phyloP scores from a whole-genome alignment of 164 flowering plant species.

The Protea cynaroides region DNA sequence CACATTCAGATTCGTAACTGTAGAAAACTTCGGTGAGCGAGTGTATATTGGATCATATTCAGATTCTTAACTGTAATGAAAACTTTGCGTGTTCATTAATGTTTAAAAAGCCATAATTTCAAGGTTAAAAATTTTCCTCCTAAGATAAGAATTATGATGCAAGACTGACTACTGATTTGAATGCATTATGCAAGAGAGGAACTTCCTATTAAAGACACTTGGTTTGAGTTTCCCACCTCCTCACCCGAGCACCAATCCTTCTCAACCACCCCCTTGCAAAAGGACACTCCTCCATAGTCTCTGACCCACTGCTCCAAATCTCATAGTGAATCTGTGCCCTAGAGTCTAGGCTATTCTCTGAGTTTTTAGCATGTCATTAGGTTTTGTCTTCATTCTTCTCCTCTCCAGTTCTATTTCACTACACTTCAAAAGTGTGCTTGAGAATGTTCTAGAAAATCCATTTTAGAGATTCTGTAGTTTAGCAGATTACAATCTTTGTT shows the following conservation, averaged over 20 bases:
- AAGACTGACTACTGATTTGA: conserved; percentile 15
- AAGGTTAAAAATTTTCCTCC: neutral
- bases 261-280: conserved; percentile 75
- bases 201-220: conserved; percentile 69
- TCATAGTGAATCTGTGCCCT: conserved; percentile 6
- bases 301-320: conserved; percentile 27
- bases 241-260: conserved; percentile 28
- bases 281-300: conserved; percentile 83
- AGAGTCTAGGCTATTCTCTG: conserved; percentile 5
- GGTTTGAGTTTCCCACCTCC: conserved; percentile 64
- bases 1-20: too few relatives aligned
- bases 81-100: neutral
- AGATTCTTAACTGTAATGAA: too few relatives aligned
- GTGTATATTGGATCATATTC: too few relatives aligned
- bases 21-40: too few relatives aligned
- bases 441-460: conserved; percentile 47
- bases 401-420: conserved; percentile 21
- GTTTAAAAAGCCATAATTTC: neutral
- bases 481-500: too few relatives aligned
- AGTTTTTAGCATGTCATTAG: conserved; percentile 12
- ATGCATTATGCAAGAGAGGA: conserved; percentile 63
- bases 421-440: conserved; percentile 27
- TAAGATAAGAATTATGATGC: neutral
- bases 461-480: too few relatives aligned
- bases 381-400: conserved; percentile 10